Percentiles rank a stretch among this genome's conserved stretches.
phyloP scores from a whole-genome alignment of 1,284 basidiomycete genomes.

The Malassezia equina region DNA sequence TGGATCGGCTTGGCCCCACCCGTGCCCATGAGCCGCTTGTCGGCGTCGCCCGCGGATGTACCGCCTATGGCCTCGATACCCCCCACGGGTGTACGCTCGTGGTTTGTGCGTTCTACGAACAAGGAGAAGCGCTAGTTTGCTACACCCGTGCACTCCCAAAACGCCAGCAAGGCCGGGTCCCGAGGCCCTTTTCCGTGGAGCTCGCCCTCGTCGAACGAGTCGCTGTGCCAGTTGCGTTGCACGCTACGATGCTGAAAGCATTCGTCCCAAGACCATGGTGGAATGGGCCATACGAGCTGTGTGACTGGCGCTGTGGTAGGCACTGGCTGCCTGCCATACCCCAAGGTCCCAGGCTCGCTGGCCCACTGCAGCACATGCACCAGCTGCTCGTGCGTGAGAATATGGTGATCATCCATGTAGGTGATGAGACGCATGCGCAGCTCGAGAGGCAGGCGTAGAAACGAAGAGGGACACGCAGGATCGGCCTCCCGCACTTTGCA shows the following conservation, averaged over 20 bases:
- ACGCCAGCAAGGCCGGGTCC: conserved; percentile 6
- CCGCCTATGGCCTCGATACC: conserved; percentile 10
- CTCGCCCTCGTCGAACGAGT: conserved; percentile 4
- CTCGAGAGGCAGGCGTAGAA: conserved; percentile 12
- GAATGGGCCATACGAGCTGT: not conserved
- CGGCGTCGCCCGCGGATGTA: conserved; percentile 16
- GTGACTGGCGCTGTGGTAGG: not conserved
- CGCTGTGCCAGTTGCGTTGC: conserved; percentile 15
- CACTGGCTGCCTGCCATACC: conserved; percentile 2
- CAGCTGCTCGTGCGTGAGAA: conserved; percentile 6
- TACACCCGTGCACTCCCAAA: conserved; percentile 14
- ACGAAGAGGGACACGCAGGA: not conserved
- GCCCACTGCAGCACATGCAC: conserved; percentile 10
- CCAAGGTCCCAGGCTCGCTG: conserved; percentile 11
- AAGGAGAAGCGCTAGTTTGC: not conserved
- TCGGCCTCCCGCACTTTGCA: conserved; percentile 3
- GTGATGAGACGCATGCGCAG: conserved; percentile 1
- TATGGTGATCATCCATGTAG: not conserved
- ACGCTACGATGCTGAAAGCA: conserved; percentile 2
- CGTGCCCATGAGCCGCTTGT: conserved; percentile 7
- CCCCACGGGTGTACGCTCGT: conserved; percentile 8
- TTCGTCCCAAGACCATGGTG: conserved; percentile 14
- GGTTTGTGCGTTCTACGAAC: not conserved
- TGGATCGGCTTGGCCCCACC: conserved; percentile 24
- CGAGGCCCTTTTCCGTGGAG: not conserved